Evolutionary conservation across 2,329 filamentous ascomycete genomes (phyloP).

Genomic region (Pseudohalonectria lignicola): DNA sequence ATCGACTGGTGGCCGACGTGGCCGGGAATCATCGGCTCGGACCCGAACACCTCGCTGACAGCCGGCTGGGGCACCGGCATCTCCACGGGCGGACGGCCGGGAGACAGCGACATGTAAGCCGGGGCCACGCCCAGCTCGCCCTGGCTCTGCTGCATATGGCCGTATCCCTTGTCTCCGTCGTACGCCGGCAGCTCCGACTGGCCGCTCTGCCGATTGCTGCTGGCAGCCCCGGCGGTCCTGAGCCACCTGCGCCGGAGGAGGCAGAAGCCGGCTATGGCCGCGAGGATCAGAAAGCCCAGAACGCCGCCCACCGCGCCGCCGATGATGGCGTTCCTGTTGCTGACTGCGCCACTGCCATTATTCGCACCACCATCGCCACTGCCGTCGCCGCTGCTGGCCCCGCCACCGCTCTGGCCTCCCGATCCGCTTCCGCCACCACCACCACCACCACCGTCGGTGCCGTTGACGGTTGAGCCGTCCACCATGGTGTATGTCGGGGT

Average conservation of each 20-base stretch:
- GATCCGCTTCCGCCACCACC: background rate
- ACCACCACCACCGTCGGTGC: background rate
- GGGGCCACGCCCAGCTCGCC: background rate
- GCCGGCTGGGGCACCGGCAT: background rate
- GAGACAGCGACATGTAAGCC: background rate
- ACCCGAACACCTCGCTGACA: background rate
- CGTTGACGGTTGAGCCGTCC: slow-evolving; percentile 1
- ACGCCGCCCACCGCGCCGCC: slow-evolving; percentile 1
- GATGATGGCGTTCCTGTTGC: background rate
- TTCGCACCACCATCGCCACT: background rate
- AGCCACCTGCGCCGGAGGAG: background rate
- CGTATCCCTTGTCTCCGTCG: background rate
- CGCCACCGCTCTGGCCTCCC: no score
- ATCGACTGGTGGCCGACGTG: no score
- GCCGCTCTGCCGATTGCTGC: background rate
- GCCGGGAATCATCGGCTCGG: background rate
- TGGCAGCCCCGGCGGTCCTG: no score
- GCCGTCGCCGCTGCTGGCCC: background rate
- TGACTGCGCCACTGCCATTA: background rate
- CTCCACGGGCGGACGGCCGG: background rate
- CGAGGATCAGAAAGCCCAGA: background rate
- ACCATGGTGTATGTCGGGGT: slow-evolving; percentile 12
- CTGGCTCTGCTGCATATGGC: background rate
- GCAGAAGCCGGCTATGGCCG: background rate
- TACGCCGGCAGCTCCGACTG: slow-evolving; percentile 1